Conservation (phyloP, 1,284 basidiomycete species). For the Microbotryum scabiosae region DNA sequence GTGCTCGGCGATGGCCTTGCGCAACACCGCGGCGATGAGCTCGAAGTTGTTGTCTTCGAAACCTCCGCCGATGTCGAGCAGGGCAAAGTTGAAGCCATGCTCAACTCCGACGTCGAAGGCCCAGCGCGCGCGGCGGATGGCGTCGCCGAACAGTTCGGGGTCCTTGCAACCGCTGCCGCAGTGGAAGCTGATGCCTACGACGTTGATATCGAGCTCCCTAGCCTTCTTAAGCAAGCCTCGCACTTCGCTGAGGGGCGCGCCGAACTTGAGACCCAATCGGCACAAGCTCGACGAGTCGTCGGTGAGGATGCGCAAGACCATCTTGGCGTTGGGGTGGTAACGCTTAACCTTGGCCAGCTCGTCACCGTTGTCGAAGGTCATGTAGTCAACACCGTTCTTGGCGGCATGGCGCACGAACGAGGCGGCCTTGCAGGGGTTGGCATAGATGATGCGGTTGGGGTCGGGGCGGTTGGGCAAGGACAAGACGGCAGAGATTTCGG, state of each 20-base stretch:
- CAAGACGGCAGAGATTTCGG: conserved; percentile 80
- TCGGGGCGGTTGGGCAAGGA: conserved; percentile 52
- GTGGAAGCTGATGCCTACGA: conserved; percentile 95
- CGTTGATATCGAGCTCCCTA: conserved; percentile 67
- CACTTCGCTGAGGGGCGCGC: conserved; percentile 78
- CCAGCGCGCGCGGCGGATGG: conserved; percentile 67
- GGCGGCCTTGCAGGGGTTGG: conserved; percentile 96
- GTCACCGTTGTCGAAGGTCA: conserved; percentile 98
- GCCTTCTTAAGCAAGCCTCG: conserved; percentile 73
- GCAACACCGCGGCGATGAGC: conserved; percentile 64
- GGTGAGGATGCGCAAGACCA: conserved; percentile 88
- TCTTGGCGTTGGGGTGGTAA: conserved; percentile 69
- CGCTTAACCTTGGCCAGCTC: conserved; percentile 93
- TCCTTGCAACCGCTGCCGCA: conserved; percentile 97
- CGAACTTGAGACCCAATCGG: conserved; percentile 91
- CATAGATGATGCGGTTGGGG: conserved; percentile 83
- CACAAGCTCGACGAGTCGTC: conserved; percentile 94
- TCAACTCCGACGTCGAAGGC: conserved; percentile 80
- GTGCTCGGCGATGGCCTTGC: conserved; percentile 62
- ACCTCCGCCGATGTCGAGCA: conserved; percentile 87
- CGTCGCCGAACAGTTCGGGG: conserved; percentile 79
- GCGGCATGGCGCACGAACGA: conserved; percentile 85
- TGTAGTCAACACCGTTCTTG: conserved; percentile 69
- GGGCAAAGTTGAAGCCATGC: conserved; percentile 69
- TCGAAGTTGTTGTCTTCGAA: conserved; percentile 89